Conservation (phyloP, 2,329 filamentous ascomycete species). For the Metarhizium robertsii region DNA sequence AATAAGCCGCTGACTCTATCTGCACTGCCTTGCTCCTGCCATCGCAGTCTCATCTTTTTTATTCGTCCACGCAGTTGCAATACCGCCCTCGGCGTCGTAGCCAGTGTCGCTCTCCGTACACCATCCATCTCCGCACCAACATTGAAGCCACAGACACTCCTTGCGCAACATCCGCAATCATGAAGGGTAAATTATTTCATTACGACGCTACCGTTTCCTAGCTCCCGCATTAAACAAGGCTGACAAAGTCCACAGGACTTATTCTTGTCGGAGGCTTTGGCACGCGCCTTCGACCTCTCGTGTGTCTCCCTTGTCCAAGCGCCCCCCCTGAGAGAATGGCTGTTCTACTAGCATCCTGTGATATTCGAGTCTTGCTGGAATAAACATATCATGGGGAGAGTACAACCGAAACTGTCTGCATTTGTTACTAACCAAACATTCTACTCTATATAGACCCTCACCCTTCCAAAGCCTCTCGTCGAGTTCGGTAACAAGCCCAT, state of each 20-base stretch:
- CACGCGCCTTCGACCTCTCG: conserved; percentile 91
- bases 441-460: conserved; percentile 63
- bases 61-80: background rate
- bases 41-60: background rate
- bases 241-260: conserved; percentile 53
- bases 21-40: background rate
- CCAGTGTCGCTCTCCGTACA: background rate
- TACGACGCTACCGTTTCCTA: too few species aligned
- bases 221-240: conserved; percentile 1
- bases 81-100: background rate
- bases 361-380: background rate
- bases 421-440: conserved; percentile 10
- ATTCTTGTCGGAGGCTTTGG: conserved; percentile 99
- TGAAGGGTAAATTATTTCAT: background rate
- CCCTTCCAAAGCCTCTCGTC: conserved; percentile 92
- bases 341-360: background rate
- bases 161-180: background rate
- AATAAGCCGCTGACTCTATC: background rate
- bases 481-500: conserved; percentile 99
- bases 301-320: conserved; percentile 36
- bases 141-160: background rate
- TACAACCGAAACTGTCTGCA: background rate
- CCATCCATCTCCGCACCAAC: background rate
- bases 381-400: background rate
- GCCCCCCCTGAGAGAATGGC: background rate